These are phyloP conservation scores for Guadua angustifolia DNA, from an alignment of 176 grass and related monocot genomes.

Conservation along the genomic window DNA sequence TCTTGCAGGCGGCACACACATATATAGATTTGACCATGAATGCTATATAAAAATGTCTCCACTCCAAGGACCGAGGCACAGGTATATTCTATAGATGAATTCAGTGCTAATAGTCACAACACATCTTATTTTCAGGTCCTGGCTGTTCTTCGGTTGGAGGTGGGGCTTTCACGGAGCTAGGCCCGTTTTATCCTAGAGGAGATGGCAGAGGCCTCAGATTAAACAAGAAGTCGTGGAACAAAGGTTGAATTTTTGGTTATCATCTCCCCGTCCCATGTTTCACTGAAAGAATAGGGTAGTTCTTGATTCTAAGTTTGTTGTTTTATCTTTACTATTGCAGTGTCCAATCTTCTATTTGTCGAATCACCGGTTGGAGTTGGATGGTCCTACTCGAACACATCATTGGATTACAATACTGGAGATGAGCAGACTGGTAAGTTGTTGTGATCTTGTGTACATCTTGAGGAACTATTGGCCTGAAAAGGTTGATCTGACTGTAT, in stretches of 20 bases:
- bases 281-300: neutral
- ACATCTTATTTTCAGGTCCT: conserved; percentile 60
- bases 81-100: no score
- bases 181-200: conserved; percentile 86
- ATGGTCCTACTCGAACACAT: conserved; percentile 98
- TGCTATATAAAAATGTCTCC: no score
- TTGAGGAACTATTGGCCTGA: neutral
- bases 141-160: conserved; percentile 94
- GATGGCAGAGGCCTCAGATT: conserved; percentile 72
- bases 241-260: conserved; percentile 58
- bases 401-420: conserved; percentile 78
- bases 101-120: neutral
- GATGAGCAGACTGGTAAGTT: conserved; percentile 67
- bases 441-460: neutral
- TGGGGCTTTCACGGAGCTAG: conserved; percentile 91
- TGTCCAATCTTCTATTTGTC: conserved; percentile 91
- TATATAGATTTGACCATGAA: no score
- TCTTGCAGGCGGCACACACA: no score
- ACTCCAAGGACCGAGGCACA: no score
- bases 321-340: conserved; percentile 48
- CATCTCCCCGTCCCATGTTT: neutral
- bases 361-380: conserved; percentile 92
- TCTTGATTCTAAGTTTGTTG: neutral
- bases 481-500: conserved; percentile 19
- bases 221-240: conserved; percentile 98